Evolutionary conservation across 805 yeast species (phyloP).

Genomic region (Monosporozyma yasuniensis): DNA sequence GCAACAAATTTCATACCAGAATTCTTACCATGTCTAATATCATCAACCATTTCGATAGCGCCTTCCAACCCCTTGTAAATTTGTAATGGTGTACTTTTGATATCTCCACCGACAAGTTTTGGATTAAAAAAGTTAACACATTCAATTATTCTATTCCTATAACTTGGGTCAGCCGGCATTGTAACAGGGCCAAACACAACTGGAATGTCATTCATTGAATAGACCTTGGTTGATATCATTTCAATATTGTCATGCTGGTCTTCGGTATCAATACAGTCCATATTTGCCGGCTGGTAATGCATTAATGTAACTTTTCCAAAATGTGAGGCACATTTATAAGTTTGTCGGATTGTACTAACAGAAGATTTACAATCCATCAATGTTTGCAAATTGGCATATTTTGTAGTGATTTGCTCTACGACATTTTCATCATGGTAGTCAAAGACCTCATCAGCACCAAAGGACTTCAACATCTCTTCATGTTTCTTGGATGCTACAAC

Average conservation of each 20-base stretch:
- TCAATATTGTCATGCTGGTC: constrained; percentile 27
- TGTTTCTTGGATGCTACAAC: constrained; percentile 42
- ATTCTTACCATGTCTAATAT: constrained; percentile 16
- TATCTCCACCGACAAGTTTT: constrained; percentile 13
- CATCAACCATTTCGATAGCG: constrained; percentile 16
- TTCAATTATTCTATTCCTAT: constrained; percentile 14
- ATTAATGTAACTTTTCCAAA: constrained; percentile 12
- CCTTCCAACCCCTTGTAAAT: constrained; percentile 25
- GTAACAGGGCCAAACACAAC: background rate
- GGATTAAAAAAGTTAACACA: constrained; percentile 21
- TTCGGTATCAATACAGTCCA: constrained; percentile 23
- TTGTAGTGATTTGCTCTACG: constrained; percentile 32
- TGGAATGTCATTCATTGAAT: background rate
- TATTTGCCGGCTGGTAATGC: constrained; percentile 30
- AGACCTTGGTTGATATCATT: constrained; percentile 26
- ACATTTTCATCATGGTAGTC: constrained; percentile 41
- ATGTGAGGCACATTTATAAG: constrained; percentile 21
- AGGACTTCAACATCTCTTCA: constrained; percentile 30
- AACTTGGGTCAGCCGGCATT: constrained; percentile 21
- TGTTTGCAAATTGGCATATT: constrained; percentile 21
- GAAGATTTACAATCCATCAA: constrained; percentile 28
- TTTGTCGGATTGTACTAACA: constrained; percentile 19
- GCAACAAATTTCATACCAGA: constrained; percentile 25
- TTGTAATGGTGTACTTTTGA: constrained; percentile 26
- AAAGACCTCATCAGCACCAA: constrained; percentile 42